Conservation (phyloP, 352 stramenopile genomes). For the Globisporangium polare region DNA sequence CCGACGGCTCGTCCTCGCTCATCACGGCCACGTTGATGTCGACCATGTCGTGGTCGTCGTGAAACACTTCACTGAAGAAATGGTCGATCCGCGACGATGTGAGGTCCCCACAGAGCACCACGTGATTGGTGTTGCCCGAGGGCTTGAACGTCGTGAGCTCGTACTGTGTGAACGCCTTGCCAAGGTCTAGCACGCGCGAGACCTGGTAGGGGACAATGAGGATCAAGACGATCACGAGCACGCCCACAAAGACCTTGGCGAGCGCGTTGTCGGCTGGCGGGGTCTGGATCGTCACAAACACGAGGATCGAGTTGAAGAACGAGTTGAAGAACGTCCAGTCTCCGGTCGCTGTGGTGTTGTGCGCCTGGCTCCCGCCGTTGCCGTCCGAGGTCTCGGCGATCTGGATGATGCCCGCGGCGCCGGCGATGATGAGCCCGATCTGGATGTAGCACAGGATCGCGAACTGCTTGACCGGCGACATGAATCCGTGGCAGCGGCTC, state of each 20-base stretch:
- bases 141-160: constrained; percentile 74
- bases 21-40: constrained; percentile 78
- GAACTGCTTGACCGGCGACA: constrained; percentile 81
- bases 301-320: constrained; percentile 87
- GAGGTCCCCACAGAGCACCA: constrained; percentile 82
- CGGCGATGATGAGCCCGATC: constrained; percentile 72
- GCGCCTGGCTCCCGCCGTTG: constrained; percentile 12
- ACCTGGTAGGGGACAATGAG: constrained; percentile 85
- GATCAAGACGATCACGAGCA: constrained; percentile 82
- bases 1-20: constrained; percentile 70
- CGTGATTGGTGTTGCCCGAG: constrained; percentile 50
- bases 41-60: constrained; percentile 83
- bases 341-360: constrained; percentile 47
- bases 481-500: constrained; percentile 68
- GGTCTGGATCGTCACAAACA: constrained; percentile 85
- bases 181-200: constrained; percentile 77
- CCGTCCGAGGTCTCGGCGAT: constrained; percentile 79
- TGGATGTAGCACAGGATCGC: constrained; percentile 81
- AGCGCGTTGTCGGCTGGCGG: constrained; percentile 79
- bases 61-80: constrained; percentile 86
- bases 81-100: constrained; percentile 77
- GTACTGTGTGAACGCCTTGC: constrained; percentile 67
- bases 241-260: constrained; percentile 75
- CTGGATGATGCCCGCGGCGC: constrained; percentile 78
- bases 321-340: constrained; percentile 89